phyloP scores from a whole-genome alignment of 345 rosid species.

The Lepidium sativum region DNA sequence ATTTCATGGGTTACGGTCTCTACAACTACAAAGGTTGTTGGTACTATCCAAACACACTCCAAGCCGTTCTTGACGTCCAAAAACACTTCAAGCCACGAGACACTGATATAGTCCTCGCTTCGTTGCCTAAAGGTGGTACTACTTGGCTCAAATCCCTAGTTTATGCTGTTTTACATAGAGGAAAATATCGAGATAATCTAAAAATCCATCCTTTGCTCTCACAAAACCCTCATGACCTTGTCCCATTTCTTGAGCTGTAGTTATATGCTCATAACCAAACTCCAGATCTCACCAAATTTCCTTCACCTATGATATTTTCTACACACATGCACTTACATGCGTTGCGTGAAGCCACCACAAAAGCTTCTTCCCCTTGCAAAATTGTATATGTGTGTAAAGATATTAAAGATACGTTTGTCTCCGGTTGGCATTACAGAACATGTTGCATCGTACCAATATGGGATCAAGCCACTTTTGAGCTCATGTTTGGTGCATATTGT shows the following conservation, averaged over 20 bases:
- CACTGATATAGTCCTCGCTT: slow-evolving; percentile 39
- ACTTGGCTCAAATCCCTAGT: slow-evolving; percentile 53
- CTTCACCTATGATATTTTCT: slow-evolving; percentile 38
- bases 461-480: slow-evolving; percentile 16
- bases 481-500: slow-evolving; percentile 21
- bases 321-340: slow-evolving; percentile 25
- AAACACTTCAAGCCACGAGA: slow-evolving; percentile 35
- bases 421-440: slow-evolving; percentile 20
- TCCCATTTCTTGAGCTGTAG: slow-evolving; percentile 43
- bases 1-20: slow-evolving; percentile 28
- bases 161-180: slow-evolving; percentile 38
- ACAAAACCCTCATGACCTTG: slow-evolving; percentile 44
- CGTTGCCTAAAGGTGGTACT: slow-evolving; percentile 57
- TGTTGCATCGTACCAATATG: slow-evolving; percentile 31
- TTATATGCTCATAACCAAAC: slow-evolving; percentile 3
- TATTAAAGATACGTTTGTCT: slow-evolving; percentile 36
- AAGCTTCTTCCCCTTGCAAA: slow-evolving; percentile 33
- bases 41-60: slow-evolving; percentile 26
- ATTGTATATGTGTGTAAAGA: slow-evolving; percentile 45
- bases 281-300: slow-evolving; percentile 23
- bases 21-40: slow-evolving; percentile 52
- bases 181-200: slow-evolving; percentile 2
- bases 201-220: slow-evolving; percentile 41
- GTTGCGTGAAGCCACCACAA: slow-evolving; percentile 18
- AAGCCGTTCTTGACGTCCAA: slow-evolving; percentile 24